Evolutionary conservation across 2,329 filamentous ascomycete genomes (phyloP), one percentile per base, ranked within the genome.

Genomic region (Phialophora tarda): DNA sequence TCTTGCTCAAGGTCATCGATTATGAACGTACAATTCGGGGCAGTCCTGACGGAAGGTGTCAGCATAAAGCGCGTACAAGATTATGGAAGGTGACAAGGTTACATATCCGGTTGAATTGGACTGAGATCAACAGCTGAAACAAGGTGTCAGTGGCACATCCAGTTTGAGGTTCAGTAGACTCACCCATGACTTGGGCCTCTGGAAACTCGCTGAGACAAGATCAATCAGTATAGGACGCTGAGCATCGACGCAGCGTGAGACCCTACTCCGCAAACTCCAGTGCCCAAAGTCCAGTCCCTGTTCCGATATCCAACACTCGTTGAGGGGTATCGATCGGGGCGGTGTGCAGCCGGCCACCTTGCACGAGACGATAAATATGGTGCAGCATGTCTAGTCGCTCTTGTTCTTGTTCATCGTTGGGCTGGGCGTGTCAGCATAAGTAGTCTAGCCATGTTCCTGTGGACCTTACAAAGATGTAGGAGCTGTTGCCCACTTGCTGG

Each of bases 21-120:
- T 44, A 74, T 69, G 64, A 77, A 77, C 38, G 69, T 69, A 56
- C 72, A 67, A 58, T 77, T 77, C 14, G 74, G 73, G 24, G 74
- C 70, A 17, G 75, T 57, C 65, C 65, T 54, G 50, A 4, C 41
- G 2, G 54, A 21, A 2, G 11, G 30, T 24, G 54, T 57, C 30
- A 57, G 54, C 21, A 8, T n/a, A 8, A 8, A 17, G 32, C 6
- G n/a, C 34, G 0, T 21, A 11, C 32, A 26, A 2, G 23, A 7
- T 17, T 12, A 17, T 2, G n/a, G 30, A 21, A 41, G 23, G 17
- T 41, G 30, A 41, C 28, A 23, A 26, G 17, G 21, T 57, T 57
- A 57, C 54, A 57, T 57, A 3, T 59, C 23, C 3, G 56, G 66
- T 8, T 68, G 67, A 47, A 68, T 73, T 4, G 71, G 62, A 44